phyloP scores from a whole-genome alignment of 257 asterid species.

The Salvia miltiorrhiza region DNA sequence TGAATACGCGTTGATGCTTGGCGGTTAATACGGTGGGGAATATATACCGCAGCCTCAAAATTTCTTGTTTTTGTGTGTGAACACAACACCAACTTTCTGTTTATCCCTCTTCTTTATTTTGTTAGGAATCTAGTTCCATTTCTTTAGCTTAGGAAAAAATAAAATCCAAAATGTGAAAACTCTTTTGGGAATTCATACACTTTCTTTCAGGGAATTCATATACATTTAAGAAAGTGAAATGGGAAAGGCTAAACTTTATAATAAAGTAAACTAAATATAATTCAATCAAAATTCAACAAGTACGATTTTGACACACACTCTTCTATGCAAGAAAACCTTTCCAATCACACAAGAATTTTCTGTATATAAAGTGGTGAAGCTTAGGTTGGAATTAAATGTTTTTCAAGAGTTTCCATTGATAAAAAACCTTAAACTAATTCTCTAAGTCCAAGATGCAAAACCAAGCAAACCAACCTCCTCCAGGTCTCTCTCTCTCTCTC shows the following conservation, averaged over 20 bases:
- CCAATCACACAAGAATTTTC: background rate
- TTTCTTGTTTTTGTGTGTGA: background rate
- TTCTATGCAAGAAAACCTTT: background rate
- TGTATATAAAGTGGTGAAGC: conserved; percentile 4
- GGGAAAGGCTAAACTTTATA: background rate
- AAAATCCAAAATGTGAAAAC: no score
- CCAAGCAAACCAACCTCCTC: conserved; percentile 41
- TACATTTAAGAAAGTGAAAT: conserved; percentile 2
- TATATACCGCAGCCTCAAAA: background rate
- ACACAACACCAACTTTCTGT: conserved; percentile 7
- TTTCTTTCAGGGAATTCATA: no score
- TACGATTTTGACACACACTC: background rate
- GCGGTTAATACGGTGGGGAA: background rate
- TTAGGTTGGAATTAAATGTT: background rate
- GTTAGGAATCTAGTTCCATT: conserved; percentile 31
- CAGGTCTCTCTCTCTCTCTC: conserved; percentile 34
- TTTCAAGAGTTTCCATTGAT: no score
- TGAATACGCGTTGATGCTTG: conserved; percentile 2
- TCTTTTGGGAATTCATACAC: no score
- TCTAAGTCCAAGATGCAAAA: conserved; percentile 36
- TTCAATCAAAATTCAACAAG: background rate
- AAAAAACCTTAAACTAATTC: background rate
- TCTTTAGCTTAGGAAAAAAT: no score
- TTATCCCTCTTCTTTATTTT: background rate
- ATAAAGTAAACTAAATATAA: background rate